Percentiles rank a stretch among this genome's conserved stretches.
phyloP scores from a whole-genome alignment of 2,329 filamentous ascomycete species.

The Fusarium solani-melongenae region DNA sequence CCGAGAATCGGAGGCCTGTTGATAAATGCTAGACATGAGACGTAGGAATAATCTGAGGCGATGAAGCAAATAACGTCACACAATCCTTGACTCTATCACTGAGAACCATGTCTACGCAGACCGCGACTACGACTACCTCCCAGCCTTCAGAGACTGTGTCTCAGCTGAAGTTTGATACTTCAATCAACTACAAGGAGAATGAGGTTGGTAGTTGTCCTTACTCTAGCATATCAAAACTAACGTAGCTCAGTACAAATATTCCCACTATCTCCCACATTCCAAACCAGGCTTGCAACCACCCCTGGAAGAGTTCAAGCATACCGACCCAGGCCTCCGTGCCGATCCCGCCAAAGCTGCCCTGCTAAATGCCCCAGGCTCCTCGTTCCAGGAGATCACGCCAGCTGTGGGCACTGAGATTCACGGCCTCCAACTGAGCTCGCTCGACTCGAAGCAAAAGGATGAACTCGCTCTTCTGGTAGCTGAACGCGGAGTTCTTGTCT shows the following conservation, averaged over 20 bases:
- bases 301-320: constrained; percentile 15
- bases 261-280: constrained; percentile 19
- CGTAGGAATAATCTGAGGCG: not conserved
- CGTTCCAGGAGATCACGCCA: not conserved
- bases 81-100: not conserved
- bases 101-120: not conserved
- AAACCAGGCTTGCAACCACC: constrained; percentile 10
- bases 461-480: constrained; percentile 7
- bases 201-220: not conserved
- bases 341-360: not conserved
- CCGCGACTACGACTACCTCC: not conserved
- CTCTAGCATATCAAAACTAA: not conserved
- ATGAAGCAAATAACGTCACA: not conserved
- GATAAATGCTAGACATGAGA: not conserved
- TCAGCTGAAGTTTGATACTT: not conserved
- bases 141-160: not conserved
- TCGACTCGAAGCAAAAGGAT: not conserved
- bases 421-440: not conserved
- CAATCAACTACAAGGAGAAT: not conserved
- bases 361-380: not conserved
- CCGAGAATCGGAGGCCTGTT: not conserved
- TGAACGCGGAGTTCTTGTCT: constrained; percentile 5
- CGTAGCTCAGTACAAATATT: not conserved
- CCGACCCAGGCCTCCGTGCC: not conserved
- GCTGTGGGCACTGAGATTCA: not conserved